phyloP scores from a whole-genome alignment of 768 basidiomycete species.

The Termitomyces sp. region DNA sequence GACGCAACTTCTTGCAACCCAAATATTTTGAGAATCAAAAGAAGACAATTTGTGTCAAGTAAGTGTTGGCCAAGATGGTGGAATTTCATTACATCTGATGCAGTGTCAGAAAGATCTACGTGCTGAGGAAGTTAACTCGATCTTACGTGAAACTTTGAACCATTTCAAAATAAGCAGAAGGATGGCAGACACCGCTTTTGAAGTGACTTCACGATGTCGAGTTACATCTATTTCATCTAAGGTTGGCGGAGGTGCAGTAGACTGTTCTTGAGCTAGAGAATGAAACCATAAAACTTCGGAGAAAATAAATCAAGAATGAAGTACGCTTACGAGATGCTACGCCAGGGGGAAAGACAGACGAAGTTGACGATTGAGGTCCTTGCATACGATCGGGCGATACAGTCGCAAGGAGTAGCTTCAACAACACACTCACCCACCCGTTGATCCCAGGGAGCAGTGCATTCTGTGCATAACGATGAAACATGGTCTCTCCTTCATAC shows the following conservation, averaged over 20 bases:
- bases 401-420: slow-evolving; percentile 90
- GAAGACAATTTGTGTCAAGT: slow-evolving; percentile 90
- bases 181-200: slow-evolving; percentile 95
- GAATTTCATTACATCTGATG: slow-evolving; percentile 92
- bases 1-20: slow-evolving; percentile 88
- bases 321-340: slow-evolving; percentile 53
- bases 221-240: slow-evolving; percentile 91
- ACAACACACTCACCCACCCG: slow-evolving; percentile 86
- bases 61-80: slow-evolving; percentile 95
- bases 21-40: slow-evolving; percentile 96
- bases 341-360: slow-evolving; percentile 67
- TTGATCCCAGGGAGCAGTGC: slow-evolving; percentile 79
- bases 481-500: background rate
- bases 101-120: background rate
- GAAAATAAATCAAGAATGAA: background rate
- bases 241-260: slow-evolving; percentile 60
- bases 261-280: slow-evolving; percentile 54
- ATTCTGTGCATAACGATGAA: slow-evolving; percentile 41
- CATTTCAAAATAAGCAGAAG: slow-evolving; percentile 87
- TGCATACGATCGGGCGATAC: slow-evolving; percentile 76
- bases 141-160: slow-evolving; percentile 97
- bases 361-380: slow-evolving; percentile 60
- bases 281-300: background rate
- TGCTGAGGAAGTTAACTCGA: background rate
- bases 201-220: slow-evolving; percentile 94